A percentile compares a stretch with the other conserved stretches of the same genome.
Evolutionary conservation across 306 rosid genomes (phyloP).

Genomic region (Sindora glabra): DNA sequence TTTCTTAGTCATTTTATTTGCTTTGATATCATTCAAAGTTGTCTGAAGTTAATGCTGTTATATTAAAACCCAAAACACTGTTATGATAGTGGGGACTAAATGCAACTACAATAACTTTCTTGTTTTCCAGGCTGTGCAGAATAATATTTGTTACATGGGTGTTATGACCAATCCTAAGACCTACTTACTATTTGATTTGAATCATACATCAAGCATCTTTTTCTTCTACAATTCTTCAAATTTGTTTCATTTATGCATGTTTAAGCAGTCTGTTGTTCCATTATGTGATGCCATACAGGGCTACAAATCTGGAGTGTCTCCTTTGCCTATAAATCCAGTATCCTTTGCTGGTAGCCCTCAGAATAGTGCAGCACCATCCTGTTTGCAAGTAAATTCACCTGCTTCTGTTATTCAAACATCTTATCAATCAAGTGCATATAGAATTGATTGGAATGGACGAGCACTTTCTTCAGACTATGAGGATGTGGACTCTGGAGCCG

Average conservation of each 20-base stretch:
- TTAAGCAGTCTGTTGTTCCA: constrained; percentile 3
- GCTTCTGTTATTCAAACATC: constrained; percentile 34
- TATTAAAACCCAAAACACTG: not conserved
- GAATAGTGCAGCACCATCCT: constrained; percentile 29
- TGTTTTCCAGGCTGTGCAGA: too few species aligned
- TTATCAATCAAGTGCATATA: constrained; percentile 24
- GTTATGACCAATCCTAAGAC: constrained; percentile 4
- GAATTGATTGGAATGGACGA: constrained; percentile 28
- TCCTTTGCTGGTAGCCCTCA: constrained; percentile 37
- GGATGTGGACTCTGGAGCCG: constrained; percentile 35
- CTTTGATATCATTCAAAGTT: not conserved
- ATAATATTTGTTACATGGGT: too few species aligned
- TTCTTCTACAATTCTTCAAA: not conserved
- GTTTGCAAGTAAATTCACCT: constrained; percentile 26
- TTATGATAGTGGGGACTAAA: not conserved
- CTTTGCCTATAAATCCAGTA: constrained; percentile 28
- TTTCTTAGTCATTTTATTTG: not conserved
- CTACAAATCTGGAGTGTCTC: constrained; percentile 42
- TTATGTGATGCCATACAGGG: constrained; percentile 39
- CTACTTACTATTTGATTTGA: too few species aligned
- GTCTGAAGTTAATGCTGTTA: not conserved
- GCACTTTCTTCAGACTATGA: constrained; percentile 22
- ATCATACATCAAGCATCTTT: too few species aligned
- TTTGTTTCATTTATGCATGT: constrained; percentile 3
- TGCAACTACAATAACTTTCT: not conserved